phyloP scores from a whole-genome alignment of 495 filamentous ascomycete genomes.

The Acidomyces sp. region DNA sequence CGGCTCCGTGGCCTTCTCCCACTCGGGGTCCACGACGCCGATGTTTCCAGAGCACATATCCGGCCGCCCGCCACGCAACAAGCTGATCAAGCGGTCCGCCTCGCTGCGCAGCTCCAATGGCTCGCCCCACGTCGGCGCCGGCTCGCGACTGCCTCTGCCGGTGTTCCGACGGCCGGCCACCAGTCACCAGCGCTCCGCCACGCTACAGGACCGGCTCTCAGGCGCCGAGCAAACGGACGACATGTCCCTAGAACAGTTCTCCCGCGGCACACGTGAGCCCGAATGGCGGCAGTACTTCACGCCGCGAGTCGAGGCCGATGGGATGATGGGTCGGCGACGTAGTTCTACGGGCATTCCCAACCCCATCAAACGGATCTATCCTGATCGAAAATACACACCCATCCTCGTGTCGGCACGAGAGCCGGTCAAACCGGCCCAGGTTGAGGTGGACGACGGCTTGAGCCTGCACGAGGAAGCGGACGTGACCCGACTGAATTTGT shows the following conservation, averaged over 20 bases:
- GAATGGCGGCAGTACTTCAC: slow-evolving; percentile 28
- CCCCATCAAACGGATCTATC: slow-evolving; percentile 26
- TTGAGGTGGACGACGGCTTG: slow-evolving; percentile 25
- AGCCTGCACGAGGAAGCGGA: slow-evolving; percentile 6
- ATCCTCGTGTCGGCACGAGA: slow-evolving; percentile 12
- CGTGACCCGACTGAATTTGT: neutral
- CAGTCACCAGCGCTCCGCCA: slow-evolving; percentile 72
- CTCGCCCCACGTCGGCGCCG: slow-evolving; percentile 32
- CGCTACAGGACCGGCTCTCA: slow-evolving; percentile 39
- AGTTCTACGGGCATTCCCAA: slow-evolving; percentile 19
- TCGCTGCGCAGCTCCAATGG: slow-evolving; percentile 42
- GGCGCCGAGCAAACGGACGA: slow-evolving; percentile 8
- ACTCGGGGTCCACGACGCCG: slow-evolving; percentile 48
- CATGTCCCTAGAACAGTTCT: slow-evolving; percentile 19
- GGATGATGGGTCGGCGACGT: slow-evolving; percentile 19
- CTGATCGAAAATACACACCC: slow-evolving; percentile 23
- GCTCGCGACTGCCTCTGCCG: slow-evolving; percentile 36
- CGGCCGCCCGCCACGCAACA: slow-evolving; percentile 53
- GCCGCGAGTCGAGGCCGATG: slow-evolving; percentile 20
- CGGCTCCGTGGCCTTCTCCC: slow-evolving; percentile 41
- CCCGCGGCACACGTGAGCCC: slow-evolving; percentile 10
- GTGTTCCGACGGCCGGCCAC: slow-evolving; percentile 67
- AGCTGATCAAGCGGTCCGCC: slow-evolving; percentile 71
- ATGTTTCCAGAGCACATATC: slow-evolving; percentile 40
- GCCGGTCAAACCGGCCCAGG: slow-evolving; percentile 14